Evolutionary conservation across 768 basidiomycete genomes (phyloP).

Genomic region (Naganishia onofrii): DNA sequence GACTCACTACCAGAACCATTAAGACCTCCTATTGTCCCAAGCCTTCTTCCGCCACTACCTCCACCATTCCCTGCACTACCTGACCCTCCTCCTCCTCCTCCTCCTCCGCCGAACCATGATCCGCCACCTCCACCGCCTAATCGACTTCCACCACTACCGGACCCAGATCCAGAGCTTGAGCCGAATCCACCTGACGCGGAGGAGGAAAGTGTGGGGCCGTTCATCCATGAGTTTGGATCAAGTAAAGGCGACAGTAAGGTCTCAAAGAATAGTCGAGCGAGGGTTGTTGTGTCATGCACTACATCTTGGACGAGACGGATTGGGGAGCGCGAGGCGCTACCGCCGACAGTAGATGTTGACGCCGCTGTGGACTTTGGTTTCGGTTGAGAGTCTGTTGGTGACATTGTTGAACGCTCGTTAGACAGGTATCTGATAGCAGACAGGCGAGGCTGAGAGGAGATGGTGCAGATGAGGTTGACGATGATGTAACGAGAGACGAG

Average conservation of each 20-base stretch:
- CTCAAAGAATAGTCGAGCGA: slow-evolving; percentile 16
- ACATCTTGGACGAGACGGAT: slow-evolving; percentile 7
- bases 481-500: no score
- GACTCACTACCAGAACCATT: slow-evolving; percentile 18
- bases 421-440: no score
- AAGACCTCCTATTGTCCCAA: slow-evolving; percentile 1
- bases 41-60: slow-evolving; percentile 1
- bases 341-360: neutral
- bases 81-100: neutral
- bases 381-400: slow-evolving; percentile 13
- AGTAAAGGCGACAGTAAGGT: neutral
- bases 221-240: slow-evolving; percentile 12
- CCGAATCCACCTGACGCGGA: no score
- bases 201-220: neutral
- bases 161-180: neutral
- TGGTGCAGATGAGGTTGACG: no score
- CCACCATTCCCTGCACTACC: neutral
- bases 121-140: slow-evolving; percentile 7
- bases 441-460: no score
- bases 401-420: neutral
- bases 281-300: neutral
- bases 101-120: slow-evolving; percentile 17
- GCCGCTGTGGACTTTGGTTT: neutral
- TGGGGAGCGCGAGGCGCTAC: neutral
- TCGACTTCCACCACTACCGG: neutral